Evolutionary conservation across 345 rosid species (phyloP).

Genomic region (Xanthoceras sorbifolium): DNA sequence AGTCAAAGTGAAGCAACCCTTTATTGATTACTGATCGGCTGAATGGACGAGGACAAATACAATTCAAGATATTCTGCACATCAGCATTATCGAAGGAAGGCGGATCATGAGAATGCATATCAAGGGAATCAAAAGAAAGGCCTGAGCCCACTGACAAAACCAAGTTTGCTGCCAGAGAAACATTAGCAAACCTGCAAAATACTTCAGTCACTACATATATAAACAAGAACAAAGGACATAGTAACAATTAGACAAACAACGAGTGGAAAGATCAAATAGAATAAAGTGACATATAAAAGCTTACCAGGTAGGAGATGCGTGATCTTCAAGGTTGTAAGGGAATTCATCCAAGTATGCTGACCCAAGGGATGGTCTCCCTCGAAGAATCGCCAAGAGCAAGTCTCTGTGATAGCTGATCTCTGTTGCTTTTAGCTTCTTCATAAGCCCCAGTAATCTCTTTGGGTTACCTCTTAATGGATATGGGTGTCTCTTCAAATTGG

Average conservation of each 20-base stretch:
- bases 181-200: slow-evolving; percentile 75
- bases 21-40: slow-evolving; percentile 70
- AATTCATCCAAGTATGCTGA: slow-evolving; percentile 80
- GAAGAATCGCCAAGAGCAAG: slow-evolving; percentile 74
- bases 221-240: slow-evolving; percentile 18
- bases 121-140: slow-evolving; percentile 59
- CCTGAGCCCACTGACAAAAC: slow-evolving; percentile 56
- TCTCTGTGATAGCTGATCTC: slow-evolving; percentile 70
- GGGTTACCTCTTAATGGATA: slow-evolving; percentile 69
- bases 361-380: slow-evolving; percentile 67
- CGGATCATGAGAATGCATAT: slow-evolving; percentile 39
- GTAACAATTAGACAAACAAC: slow-evolving; percentile 13
- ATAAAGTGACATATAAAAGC: slow-evolving; percentile 34
- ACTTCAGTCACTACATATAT: slow-evolving; percentile 40
- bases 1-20: slow-evolving; percentile 85
- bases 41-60: slow-evolving; percentile 74
- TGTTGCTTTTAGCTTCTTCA: slow-evolving; percentile 82
- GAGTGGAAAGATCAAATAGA: slow-evolving; percentile 7
- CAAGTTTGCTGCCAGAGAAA: slow-evolving; percentile 82
- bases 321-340: slow-evolving; percentile 89
- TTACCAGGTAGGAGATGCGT: slow-evolving; percentile 77
- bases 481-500: slow-evolving; percentile 56
- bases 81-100: slow-evolving; percentile 44
- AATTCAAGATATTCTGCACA: slow-evolving; percentile 61
- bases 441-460: slow-evolving; percentile 65